Conservation (phyloP, 495 filamentous ascomycete genomes). For the Apodospora peruviana region DNA sequence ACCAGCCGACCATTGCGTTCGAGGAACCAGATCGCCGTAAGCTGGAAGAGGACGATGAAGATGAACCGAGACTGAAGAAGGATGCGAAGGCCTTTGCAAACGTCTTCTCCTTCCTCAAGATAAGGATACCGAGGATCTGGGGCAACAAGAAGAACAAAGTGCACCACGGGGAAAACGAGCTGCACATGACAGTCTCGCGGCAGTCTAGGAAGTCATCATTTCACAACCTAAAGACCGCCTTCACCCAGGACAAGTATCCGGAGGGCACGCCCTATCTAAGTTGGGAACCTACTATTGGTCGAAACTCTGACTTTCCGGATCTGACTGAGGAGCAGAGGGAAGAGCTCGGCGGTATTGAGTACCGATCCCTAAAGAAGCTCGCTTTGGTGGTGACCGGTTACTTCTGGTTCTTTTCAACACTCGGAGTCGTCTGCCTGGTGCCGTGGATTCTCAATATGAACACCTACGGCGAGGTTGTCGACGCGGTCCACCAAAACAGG, state of each 20-base stretch:
- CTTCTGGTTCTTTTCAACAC: conserved; percentile 65
- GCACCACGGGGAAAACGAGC: conserved; percentile 15
- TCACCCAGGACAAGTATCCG: conserved; percentile 36
- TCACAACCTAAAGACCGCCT: conserved; percentile 24
- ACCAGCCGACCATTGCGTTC: conserved; percentile 55
- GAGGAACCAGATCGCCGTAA: conserved; percentile 50
- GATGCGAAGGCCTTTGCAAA: conserved; percentile 28
- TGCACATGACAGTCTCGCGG: conserved; percentile 7
- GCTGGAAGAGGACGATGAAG: conserved; percentile 17
- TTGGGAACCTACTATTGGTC: conserved; percentile 84
- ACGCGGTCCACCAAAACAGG: conserved; percentile 52
- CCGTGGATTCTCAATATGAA: conserved; percentile 71
- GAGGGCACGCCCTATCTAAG: conserved; percentile 78
- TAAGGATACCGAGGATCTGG: conserved; percentile 26
- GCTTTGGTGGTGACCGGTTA: conserved; percentile 71
- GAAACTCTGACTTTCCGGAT: conserved; percentile 88
- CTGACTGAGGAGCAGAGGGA: conserved; percentile 85
- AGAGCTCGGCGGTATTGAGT: conserved; percentile 92
- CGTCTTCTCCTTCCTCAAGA: conserved; percentile 26
- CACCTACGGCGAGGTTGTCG: conserved; percentile 56
- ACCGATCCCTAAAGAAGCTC: conserved; percentile 81
- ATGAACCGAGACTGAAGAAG: conserved; percentile 25
- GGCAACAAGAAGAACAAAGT: conserved; percentile 11
- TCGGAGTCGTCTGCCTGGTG: conserved; percentile 65
- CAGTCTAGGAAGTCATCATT: conserved; percentile 22